These are phyloP conservation scores for Ramaria sp. DNA, from an alignment of 768 basidiomycete genomes.

Conservation along the genomic window DNA sequence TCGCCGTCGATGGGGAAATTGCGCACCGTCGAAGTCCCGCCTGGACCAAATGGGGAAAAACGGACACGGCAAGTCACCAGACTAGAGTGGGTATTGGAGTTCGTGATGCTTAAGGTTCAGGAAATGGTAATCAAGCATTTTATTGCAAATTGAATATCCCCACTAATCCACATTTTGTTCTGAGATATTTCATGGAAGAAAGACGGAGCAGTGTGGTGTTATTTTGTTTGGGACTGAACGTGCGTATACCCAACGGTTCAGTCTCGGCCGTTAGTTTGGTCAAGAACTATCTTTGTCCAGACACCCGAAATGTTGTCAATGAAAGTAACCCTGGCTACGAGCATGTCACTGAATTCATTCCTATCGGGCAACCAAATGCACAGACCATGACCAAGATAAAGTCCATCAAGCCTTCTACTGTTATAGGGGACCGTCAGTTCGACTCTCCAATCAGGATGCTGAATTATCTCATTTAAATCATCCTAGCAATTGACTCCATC, in stretches of 20 bases:
- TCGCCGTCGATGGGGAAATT: conserved; percentile 75
- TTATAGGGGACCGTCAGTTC: conserved; percentile 50
- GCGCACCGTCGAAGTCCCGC: conserved; percentile 45
- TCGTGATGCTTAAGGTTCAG: conserved; percentile 82
- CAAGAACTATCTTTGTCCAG: conserved; percentile 22
- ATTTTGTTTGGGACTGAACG: conserved; percentile 80
- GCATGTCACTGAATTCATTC: conserved; percentile 58
- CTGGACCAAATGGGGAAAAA: conserved; percentile 39
- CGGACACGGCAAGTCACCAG: conserved; percentile 55
- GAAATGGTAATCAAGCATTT: conserved; percentile 56
- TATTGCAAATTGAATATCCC: not conserved
- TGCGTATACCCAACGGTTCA: conserved; percentile 18
- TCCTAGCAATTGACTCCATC: conserved; percentile 67
- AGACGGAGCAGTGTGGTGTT: conserved; percentile 92
- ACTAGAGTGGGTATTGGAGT: conserved; percentile 75
- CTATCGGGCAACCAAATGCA: conserved; percentile 55
- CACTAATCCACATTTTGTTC: not conserved
- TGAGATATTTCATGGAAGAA: conserved; percentile 83
- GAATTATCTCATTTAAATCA: conserved; percentile 1
- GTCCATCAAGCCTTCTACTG: conserved; percentile 42
- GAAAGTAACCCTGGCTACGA: conserved; percentile 60
- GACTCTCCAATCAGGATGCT: not conserved
- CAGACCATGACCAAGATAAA: conserved; percentile 57
- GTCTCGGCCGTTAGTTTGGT: not conserved
- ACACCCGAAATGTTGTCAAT: conserved; percentile 57